Evolutionary conservation across 768 basidiomycete species (phyloP).

Genomic region (Suillus fuscotomentosus): DNA sequence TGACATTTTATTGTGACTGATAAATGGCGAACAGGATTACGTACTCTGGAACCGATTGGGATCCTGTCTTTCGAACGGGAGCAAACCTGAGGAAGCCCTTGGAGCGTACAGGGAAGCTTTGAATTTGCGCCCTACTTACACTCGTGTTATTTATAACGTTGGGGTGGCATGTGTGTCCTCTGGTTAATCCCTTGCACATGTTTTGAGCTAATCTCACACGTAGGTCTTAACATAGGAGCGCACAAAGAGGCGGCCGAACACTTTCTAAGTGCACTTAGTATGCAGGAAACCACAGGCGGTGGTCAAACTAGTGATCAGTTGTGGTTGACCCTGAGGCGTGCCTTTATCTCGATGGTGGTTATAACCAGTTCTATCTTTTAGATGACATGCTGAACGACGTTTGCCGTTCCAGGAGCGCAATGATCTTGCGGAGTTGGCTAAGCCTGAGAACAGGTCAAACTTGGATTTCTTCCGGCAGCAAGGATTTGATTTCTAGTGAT

Average conservation of each 20-base stretch:
- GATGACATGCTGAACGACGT: background rate
- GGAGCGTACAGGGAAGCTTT: slow-evolving; percentile 90
- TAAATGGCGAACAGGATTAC: slow-evolving; percentile 61
- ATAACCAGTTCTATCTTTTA: background rate
- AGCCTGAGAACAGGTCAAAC: slow-evolving; percentile 56
- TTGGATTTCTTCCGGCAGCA: slow-evolving; percentile 75
- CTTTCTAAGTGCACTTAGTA: slow-evolving; percentile 78
- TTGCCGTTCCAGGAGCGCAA: slow-evolving; percentile 56
- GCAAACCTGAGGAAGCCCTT: slow-evolving; percentile 89
- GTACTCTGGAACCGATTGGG: slow-evolving; percentile 95
- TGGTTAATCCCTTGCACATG: background rate
- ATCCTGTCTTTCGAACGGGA: slow-evolving; percentile 92
- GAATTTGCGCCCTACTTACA: slow-evolving; percentile 89
- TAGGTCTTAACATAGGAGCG: slow-evolving; percentile 94
- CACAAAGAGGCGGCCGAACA: slow-evolving; percentile 96
- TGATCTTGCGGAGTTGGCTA: slow-evolving; percentile 79
- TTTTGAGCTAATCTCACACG: slow-evolving; percentile 4
- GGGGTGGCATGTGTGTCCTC: slow-evolving; percentile 89
- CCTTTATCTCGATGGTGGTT: slow-evolving; percentile 78
- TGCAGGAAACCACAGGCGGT: slow-evolving; percentile 68
- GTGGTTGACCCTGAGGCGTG: slow-evolving; percentile 86
- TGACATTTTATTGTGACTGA: background rate
- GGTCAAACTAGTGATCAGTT: slow-evolving; percentile 79
- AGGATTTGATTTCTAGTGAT: slow-evolving; percentile 83
- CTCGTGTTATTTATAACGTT: slow-evolving; percentile 96